Base-by-base conservation (phyloP, 202 grass and related monocot genomes). In the Carex arenaria region DNA sequence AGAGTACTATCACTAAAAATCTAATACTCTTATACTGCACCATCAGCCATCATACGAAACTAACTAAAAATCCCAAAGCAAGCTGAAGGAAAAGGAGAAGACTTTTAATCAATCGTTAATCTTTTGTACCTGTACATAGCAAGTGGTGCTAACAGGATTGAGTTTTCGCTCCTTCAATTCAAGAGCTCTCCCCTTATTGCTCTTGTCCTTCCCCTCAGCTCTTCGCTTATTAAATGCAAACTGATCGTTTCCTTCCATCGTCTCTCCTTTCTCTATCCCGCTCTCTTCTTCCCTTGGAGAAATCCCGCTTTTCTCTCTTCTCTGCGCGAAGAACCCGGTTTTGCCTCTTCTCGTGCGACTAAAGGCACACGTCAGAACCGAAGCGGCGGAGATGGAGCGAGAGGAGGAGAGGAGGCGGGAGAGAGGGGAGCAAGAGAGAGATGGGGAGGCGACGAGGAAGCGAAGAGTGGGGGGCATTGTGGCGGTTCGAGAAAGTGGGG, bases 121-220 rank as follows among this genome's bases (percentile, higher is more conserved):
- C 8, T 22, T 26, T 53, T 40, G 13, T 67, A 98, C 95, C 95
- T 98, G 95, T 49, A 94, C 90, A 82, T 94, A 94, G 71, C 90
- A 94, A 28, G 89, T 94, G 40, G 95, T 98, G 82, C 86, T 98
- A 84, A 98, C 83, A 82, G 95, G 95, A 86, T 94, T 98, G 61
- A 92, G 87, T 91, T 85, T 98, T 38, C 95, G 90, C 43, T 59
- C 60, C 89, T 98, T 98, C 70, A 98, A 91, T 74, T 93, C 90
- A 75, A 98, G 88, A 83, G 43, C 72, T 65, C 89, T 87, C 9
- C 82, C 85, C 84, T 93, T 93, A 10, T 6, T 67, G 84, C 42
- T 72, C 26, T 66, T 90, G 82, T 98, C 95, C 28, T 53, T 87
- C 76, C 95, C 95, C 80, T 98, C 87, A 14, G 95, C 90, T 18